Conservation (phyloP, 768 basidiomycete species). For the Candolleomyces efflorescens region DNA sequence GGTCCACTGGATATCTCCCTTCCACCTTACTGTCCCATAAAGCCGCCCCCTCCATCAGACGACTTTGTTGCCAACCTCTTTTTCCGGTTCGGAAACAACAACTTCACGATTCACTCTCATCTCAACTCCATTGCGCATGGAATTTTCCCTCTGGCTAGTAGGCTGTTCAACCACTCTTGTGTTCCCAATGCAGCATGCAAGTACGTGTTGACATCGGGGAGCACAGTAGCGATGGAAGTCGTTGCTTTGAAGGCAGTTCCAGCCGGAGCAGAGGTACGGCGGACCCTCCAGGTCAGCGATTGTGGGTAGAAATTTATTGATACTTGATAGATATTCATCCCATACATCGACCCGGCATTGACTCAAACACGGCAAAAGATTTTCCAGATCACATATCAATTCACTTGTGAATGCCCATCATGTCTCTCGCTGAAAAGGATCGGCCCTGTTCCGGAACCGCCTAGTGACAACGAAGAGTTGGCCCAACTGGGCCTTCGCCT, state of each 20-base stretch:
- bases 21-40: constrained; percentile 9
- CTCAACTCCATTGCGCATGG: constrained; percentile 68
- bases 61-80: constrained; percentile 35
- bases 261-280: constrained; percentile 59
- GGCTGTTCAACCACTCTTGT: constrained; percentile 84
- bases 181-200: constrained; percentile 66
- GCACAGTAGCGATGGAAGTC: constrained; percentile 54
- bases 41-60: constrained; percentile 28
- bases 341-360: constrained; percentile 78
- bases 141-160: constrained; percentile 71
- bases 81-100: constrained; percentile 73
- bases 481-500: constrained; percentile 27
- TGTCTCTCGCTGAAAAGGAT: constrained; percentile 43
- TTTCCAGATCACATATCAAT: constrained; percentile 61
- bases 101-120: constrained; percentile 75
- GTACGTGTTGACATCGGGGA: constrained; percentile 40
- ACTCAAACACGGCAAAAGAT: constrained; percentile 55
- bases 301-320: constrained; percentile 6
- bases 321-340: constrained; percentile 55
- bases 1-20: neutral
- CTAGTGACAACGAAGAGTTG: constrained; percentile 27
- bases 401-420: constrained; percentile 57
- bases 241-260: constrained; percentile 56
- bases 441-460: constrained; percentile 34
- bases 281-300: constrained; percentile 1